Percentiles rank a stretch among this genome's conserved stretches.
These are phyloP conservation scores for Trichoderma atrobrunneum DNA, from an alignment of 2,329 filamentous ascomycete genomes.

Conservation along the genomic window DNA sequence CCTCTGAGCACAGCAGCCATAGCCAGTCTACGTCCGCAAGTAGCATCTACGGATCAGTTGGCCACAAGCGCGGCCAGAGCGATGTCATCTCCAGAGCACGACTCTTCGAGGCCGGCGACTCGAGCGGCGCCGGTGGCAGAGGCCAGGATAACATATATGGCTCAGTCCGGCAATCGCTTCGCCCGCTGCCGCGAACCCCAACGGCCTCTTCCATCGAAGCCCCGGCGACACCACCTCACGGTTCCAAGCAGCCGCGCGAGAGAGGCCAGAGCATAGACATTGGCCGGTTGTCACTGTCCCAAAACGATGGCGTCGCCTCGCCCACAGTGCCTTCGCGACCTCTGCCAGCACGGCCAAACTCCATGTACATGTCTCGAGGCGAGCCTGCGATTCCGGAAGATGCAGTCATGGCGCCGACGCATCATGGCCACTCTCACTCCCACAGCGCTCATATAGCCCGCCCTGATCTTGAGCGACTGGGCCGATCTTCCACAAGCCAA, in stretches of 20 bases:
- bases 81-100: conserved; percentile 60
- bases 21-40: conserved; percentile 71
- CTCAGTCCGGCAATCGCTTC: conserved; percentile 71
- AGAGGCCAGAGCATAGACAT: conserved; percentile 66
- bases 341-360: conserved; percentile 52
- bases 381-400: conserved; percentile 48
- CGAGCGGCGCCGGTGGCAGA: conserved; percentile 37
- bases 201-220: conserved; percentile 43
- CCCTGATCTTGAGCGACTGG: conserved; percentile 76
- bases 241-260: conserved; percentile 40
- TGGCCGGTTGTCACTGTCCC: conserved; percentile 50
- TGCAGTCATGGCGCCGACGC: conserved; percentile 32
- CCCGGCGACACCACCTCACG: conserved; percentile 30
- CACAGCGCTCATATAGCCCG: conserved; percentile 49
- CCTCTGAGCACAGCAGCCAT: conserved; percentile 55
- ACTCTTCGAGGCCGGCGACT: conserved; percentile 46
- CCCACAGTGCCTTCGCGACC: conserved; percentile 44
- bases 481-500: conserved; percentile 86
- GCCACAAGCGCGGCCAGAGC: conserved; percentile 73
- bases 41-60: conserved; percentile 49
- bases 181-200: conserved; percentile 68
- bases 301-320: conserved; percentile 42
- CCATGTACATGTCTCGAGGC: conserved; percentile 58
- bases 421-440: conserved; percentile 25
- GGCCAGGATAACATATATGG: conserved; percentile 65